Evolutionary conservation across 163 green algal genomes (phyloP), one percentile per base, ranked within the genome.

Genomic region (Coccomyxa subellipsoidea): DNA sequence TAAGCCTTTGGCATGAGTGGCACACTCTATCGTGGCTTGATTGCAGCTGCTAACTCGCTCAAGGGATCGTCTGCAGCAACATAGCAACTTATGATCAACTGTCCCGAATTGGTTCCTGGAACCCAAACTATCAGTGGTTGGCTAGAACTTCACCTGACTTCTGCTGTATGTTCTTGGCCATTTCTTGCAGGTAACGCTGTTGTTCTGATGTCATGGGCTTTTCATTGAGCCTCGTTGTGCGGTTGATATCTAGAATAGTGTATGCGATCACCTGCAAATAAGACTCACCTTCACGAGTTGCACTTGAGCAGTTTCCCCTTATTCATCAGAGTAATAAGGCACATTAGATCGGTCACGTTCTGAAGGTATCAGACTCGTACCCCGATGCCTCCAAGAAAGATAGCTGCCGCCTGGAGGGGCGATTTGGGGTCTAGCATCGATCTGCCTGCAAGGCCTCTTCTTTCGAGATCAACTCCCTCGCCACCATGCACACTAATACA

Each of bases 161-260:
- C 29, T 2, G 18, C 53, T 66, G 66, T 37, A 35, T 82, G 53
- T 12, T 59, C 34, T 47, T 69, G 5, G 66, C 66, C 66, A 73
- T 73, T 25, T 82, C 12, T 0, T 34, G 35, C 18, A 82, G 35
- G 6, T 66, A 37, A 4, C 32, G 53, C 36, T 38, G 35, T 54
- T 82, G 78, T 34, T 82, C 78, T 2, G 34, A 25, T 27, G 54
- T 82, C 78, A 77, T 82, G 18, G 78, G 78, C 54, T 59, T 34
- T 27, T 82, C 78, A 38, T 82, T 82, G 21, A 47, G 27, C 35
- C 54, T 36, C 12, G 37, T 54, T n/a, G 36, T 79, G 23, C 73
- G 36, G 21, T 76, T 73, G 12, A 76, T 76, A 59, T 82, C 78
- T 59, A 82, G 35, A 9, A 69, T 54, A 35, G 78, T 77, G 53